Evolutionary conservation across 305 asterid species (phyloP).

Genomic region (Fraxinus greggii): DNA sequence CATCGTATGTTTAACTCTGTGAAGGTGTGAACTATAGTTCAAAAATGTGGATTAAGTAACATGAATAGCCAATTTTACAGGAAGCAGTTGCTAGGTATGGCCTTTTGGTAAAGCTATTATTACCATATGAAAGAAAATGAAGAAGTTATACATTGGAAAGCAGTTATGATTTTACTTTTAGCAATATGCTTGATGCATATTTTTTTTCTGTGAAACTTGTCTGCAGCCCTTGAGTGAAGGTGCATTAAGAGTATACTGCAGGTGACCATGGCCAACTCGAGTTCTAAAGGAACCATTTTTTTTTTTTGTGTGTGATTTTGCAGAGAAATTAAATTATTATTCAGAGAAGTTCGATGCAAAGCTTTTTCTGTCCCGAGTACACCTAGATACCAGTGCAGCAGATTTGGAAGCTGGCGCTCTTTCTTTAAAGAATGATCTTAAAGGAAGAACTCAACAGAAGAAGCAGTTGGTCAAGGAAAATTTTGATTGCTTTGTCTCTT

Average conservation of each 20-base stretch:
- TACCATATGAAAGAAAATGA: neutral
- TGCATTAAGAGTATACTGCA: constrained; percentile 15
- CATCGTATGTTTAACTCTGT: constrained; percentile 10
- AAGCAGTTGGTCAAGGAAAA: constrained; percentile 98
- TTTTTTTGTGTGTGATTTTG: constrained; percentile 33
- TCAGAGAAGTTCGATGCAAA: constrained; percentile 86
- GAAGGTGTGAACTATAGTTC: constrained; percentile 8
- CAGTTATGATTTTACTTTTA: neutral
- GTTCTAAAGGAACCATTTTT: constrained; percentile 24
- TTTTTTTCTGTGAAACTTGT: constrained; percentile 12
- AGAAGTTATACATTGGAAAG: neutral
- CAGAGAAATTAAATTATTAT: constrained; percentile 88
- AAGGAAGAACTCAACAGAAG: constrained; percentile 95
- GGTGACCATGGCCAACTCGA: constrained; percentile 15
- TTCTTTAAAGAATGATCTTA: constrained; percentile 79
- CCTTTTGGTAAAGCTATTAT: neutral
- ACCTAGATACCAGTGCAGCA: constrained; percentile 80
- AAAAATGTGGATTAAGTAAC: neutral
- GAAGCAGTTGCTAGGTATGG: neutral
- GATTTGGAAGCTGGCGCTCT: constrained; percentile 92
- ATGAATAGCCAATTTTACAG: neutral
- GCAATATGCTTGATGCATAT: constrained; percentile 14
- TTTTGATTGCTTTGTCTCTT: constrained; percentile 98
- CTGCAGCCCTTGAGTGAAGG: constrained; percentile 17
- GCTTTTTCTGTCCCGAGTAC: constrained; percentile 84